Percentiles rank a stretch among this genome's conserved stretches.
Conservation (phyloP, 2,329 filamentous ascomycete genomes). For the Aureobasidium sp. region DNA sequence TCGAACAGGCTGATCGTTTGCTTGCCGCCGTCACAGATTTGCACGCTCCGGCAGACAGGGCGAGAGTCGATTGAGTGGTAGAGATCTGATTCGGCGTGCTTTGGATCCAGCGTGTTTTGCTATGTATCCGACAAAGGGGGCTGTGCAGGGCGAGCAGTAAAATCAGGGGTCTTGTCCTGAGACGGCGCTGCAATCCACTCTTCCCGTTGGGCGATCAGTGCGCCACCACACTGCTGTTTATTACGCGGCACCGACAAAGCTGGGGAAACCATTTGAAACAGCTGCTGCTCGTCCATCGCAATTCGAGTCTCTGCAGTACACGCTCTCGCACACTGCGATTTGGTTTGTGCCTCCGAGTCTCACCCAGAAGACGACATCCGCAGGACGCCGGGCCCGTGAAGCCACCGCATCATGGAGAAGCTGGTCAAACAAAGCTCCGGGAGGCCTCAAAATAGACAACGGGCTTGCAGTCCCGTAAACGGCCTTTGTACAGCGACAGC, state of each 20-base stretch:
- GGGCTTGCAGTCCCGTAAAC: conserved; percentile 14
- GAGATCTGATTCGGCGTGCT: not conserved
- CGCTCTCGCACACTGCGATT: not conserved
- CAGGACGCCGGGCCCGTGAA: not conserved
- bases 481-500: conserved; percentile 12
- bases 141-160: not conserved
- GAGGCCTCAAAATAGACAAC: conserved; percentile 8
- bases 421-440: not conserved
- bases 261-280: conserved; percentile 11
- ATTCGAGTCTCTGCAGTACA: not conserved
- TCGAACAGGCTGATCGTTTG: not conserved
- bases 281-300: not conserved
- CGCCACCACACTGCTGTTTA: conserved; percentile 10
- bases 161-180: conserved; percentile 7
- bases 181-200: conserved; percentile 12
- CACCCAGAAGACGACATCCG: not conserved
- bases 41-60: not conserved
- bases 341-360: not conserved
- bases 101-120: not conserved
- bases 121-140: not conserved
- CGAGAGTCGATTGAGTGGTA: not conserved
- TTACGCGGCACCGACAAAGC: conserved; percentile 12
- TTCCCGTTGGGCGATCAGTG: conserved; percentile 15
- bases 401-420: conserved; percentile 3
- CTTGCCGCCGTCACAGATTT: not conserved